phyloP scores from a whole-genome alignment of 73 alveolate genomes.

The Symbiodinium natans region DNA sequence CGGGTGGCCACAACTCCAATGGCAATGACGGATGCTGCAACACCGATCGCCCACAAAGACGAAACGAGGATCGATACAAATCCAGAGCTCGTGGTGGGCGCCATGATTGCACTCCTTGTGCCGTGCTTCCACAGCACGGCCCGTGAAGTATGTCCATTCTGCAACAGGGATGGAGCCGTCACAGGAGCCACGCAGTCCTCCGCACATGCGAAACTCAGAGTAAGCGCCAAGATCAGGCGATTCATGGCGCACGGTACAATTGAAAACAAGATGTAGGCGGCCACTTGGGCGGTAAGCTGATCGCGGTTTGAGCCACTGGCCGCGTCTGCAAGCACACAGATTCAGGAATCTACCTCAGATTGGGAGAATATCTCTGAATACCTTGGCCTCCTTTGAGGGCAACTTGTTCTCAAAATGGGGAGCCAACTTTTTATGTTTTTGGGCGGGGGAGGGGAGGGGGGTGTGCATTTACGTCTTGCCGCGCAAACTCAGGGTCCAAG shows the following conservation, averaged over 20 bases:
- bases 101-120: neutral
- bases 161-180: neutral
- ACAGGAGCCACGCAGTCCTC: neutral
- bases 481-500: too few species aligned
- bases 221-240: neutral
- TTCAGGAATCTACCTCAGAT: too few species aligned
- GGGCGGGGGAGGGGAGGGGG: too few species aligned
- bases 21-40: conserved; percentile 6
- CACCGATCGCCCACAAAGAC: conserved; percentile 36
- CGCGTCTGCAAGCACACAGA: neutral
- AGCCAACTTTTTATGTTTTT: too few species aligned
- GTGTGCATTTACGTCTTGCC: too few species aligned
- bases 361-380: too few species aligned
- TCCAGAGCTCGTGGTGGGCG: neutral
- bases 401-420: too few species aligned
- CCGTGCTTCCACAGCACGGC: neutral
- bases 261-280: neutral
- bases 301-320: neutral
- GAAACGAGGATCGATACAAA: conserved; percentile 8
- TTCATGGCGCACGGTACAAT: neutral
- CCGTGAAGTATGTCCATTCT: neutral
- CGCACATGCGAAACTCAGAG: neutral
- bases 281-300: too few species aligned
- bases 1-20: conserved; percentile 37
- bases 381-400: too few species aligned